phyloP scores from a whole-genome alignment of 805 yeast genomes.

The Ogataea haglerorum region DNA sequence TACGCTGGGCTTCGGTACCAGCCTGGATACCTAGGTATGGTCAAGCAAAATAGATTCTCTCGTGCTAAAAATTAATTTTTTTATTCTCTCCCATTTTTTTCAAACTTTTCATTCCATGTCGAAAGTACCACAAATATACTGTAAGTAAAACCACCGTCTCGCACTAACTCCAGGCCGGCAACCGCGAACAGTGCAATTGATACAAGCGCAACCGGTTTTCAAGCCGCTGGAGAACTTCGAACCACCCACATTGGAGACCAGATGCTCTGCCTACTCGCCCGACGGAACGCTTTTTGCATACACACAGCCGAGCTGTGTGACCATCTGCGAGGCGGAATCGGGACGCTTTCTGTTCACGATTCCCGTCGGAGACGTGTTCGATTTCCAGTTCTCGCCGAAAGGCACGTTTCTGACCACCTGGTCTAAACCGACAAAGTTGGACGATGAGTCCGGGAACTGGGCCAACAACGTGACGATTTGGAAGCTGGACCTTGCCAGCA shows the following conservation, averaged over 20 bases:
- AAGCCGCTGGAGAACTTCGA: conserved; percentile 28
- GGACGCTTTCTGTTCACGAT: conserved; percentile 47
- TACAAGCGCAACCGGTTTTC: conserved; percentile 45
- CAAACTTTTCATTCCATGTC: conserved; percentile 17
- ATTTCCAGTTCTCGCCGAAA: conserved; percentile 82
- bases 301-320: conserved; percentile 61
- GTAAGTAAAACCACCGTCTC: conserved; percentile 12
- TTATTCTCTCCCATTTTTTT: conserved; percentile 3
- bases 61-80: not conserved
- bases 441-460: conserved; percentile 69
- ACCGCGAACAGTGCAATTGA: conserved; percentile 53
- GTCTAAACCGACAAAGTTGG: conserved; percentile 73
- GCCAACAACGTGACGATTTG: conserved; percentile 78
- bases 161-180: conserved; percentile 45
- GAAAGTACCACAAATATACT: conserved; percentile 29
- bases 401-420: conserved; percentile 83
- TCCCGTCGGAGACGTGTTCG: conserved; percentile 66
- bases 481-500: conserved; percentile 39
- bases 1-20: not conserved
- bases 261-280: conserved; percentile 63
- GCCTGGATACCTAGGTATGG: not conserved
- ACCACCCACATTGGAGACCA: conserved; percentile 44
- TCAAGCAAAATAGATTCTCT: not conserved
- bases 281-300: conserved; percentile 69
- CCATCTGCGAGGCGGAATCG: conserved; percentile 52